Evolutionary conservation across 139 green algal genomes (phyloP), one percentile per base, ranked within the genome.

Genomic region (Micromonas pusilla): DNA sequence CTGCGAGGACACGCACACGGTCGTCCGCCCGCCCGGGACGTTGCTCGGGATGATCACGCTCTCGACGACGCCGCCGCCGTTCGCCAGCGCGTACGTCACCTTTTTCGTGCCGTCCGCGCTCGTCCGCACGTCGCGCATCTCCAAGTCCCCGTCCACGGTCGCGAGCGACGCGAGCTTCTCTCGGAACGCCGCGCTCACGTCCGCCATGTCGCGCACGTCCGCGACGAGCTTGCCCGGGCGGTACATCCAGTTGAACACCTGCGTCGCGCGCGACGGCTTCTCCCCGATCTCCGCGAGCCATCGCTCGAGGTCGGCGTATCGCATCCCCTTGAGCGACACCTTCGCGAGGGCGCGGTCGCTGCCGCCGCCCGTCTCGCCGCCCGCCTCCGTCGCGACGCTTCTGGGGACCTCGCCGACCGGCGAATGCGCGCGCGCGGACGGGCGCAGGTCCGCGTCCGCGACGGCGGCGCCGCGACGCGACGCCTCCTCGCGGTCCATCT

Each of bases 1-100:
- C 88, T 98, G 94, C 0, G 89, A 97, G 6, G 89, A 97, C 13
- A 99, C 91, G 78, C 95, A 99, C 53, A 92, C 94, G 6, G 95
- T 99, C 25, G 97, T 90, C 4, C 91, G 36, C 2, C 76, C 34
- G 26, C n/a, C n/a, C n/a, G n/a, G n/a, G n/a, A n/a, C n/a, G n/a
- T n/a, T n/a, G n/a, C n/a, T n/a, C 52, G 36, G 70, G 37, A 88
- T 88, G n/a, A 88, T 65, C 16, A 88, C 84, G 0, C 77, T 80
- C 73, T 88, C 84, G 26, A 88, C 78, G 3, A 81, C 13, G n/a
- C 77, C 78, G 32, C 33, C 3, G 28, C 70, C 57, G 23, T 70
- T 30, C 6, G 5, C n/a, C 77, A 79, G 31, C 16, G 30, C 25
- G 77, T 72, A 72, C 5, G 66, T 72, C 5, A 72, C 66, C 33